A percentile compares a stretch with the other conserved stretches of the same genome.
Evolutionary conservation across 306 rosid genomes (phyloP).

Genomic region (Lathyrus sativus): DNA sequence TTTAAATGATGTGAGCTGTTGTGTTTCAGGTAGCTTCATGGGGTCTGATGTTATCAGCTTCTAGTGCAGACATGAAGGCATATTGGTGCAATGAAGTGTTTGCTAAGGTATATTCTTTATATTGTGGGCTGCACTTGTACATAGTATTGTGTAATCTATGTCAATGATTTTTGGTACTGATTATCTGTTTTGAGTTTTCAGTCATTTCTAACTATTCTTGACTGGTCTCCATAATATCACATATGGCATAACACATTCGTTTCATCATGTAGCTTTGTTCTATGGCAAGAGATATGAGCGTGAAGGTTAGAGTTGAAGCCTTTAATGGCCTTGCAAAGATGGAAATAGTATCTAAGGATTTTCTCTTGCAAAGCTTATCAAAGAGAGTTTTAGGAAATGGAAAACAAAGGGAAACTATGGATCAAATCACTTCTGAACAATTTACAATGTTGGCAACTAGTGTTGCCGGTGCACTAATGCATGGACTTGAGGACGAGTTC

Average conservation of each 20-base stretch:
- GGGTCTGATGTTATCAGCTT: constrained; percentile 66
- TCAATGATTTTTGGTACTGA: constrained; percentile 1
- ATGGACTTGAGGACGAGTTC: constrained; percentile 97
- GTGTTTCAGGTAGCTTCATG: constrained; percentile 71
- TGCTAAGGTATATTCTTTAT: constrained; percentile 56
- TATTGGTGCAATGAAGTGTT: constrained; percentile 70
- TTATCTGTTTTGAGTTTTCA: constrained; percentile 33
- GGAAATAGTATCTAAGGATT: constrained; percentile 65
- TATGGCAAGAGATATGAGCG: constrained; percentile 84
- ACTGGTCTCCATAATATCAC: constrained; percentile 25
- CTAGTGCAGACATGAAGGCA: constrained; percentile 52
- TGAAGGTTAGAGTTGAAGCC: constrained; percentile 77
- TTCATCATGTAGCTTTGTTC: constrained; percentile 71
- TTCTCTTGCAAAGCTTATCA: constrained; percentile 79
- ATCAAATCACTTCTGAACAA: constrained; percentile 51
- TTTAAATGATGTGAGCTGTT: constrained; percentile 29
- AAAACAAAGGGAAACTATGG: constrained; percentile 51
- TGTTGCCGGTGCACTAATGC: constrained; percentile 82
- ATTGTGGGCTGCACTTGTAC: constrained; percentile 2
- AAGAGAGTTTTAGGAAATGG: constrained; percentile 59
- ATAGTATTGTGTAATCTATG: background rate
- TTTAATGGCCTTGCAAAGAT: constrained; percentile 63
- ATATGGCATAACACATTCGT: constrained; percentile 25
- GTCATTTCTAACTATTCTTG: constrained; percentile 27
- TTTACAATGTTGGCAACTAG: constrained; percentile 47